Evolutionary conservation across 1,284 basidiomycete species (phyloP), one percentile per base, ranked within the genome.

Genomic region (Sanguinoderma infundibulare): DNA sequence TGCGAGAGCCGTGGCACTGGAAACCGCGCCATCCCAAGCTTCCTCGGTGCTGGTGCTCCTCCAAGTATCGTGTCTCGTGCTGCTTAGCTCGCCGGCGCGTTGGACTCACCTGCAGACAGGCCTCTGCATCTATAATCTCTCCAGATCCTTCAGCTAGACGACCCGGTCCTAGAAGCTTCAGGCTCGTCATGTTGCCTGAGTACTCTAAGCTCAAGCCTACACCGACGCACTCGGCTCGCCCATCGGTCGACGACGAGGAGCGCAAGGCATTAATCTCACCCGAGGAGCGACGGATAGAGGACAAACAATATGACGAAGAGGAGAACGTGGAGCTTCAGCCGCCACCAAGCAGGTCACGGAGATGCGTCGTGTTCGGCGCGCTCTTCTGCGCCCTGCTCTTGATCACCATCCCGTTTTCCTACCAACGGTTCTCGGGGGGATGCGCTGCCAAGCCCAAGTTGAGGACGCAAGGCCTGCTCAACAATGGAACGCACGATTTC

Each of bases 401-500:
- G 47, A 52, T 70, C 28, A 50, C 58, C 46, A 39, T 55, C 57
- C 57, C 60, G 49, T 42, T 68, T 42, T 60, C 59, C n/a, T 39
- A 62, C 17, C 63, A 38, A 32, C 28, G 57, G 56, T 53, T 69
- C 52, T 15, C 49, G 24, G 49, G 46, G 53, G 73, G 14, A 70
- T n/a, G 73, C 15, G 35, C 28, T 20, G 14, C 50, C 28, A 53
- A 24, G 59, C 30, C 46, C 39, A 54, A 24, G 53, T 79, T 80
- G 67, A 73, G 76, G 54, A 78, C 78, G 34, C 69, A 76, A 49
- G 73, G 74, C 30, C 67, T 87, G 39, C 75, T 79, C 57, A 87
- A 84, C 12, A 91, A 95, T 69, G 90, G 91, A 54, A 95, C 91
- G 0, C 88, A 92, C 67, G 79, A 86, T 35, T 94, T 90, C 77